phyloP scores from a whole-genome alignment of 495 filamentous ascomycete species.

The Evernia prunastri region DNA sequence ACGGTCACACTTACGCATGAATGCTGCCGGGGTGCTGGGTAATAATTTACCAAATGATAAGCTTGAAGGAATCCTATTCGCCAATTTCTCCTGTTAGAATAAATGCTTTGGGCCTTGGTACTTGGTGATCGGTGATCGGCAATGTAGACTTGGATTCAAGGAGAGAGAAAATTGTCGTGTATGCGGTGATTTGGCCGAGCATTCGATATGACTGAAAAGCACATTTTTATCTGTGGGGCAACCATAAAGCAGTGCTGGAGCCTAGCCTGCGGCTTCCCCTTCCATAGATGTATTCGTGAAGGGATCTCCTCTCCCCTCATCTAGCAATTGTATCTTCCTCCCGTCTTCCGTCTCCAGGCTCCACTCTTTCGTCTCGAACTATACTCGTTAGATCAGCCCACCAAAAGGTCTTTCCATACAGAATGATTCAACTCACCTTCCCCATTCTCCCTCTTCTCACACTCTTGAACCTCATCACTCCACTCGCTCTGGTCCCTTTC shows the following conservation, averaged over 20 bases:
- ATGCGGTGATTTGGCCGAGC: too few relatives aligned
- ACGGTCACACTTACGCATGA: too few relatives aligned
- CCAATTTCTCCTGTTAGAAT: too few relatives aligned
- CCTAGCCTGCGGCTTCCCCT: neutral
- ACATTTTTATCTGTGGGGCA: neutral
- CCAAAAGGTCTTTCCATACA: neutral
- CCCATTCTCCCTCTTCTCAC: slow-evolving; percentile 65
- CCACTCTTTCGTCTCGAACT: slow-evolving; percentile 75
- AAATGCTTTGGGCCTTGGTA: too few relatives aligned
- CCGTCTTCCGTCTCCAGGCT: slow-evolving; percentile 62
- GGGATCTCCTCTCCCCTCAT: slow-evolving; percentile 32
- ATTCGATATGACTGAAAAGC: neutral
- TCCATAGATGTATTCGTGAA: slow-evolving; percentile 20
- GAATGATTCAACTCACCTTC: slow-evolving; percentile 48
- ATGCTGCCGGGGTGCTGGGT: too few relatives aligned
- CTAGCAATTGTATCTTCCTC: slow-evolving; percentile 57
- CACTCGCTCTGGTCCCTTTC: slow-evolving; percentile 67
- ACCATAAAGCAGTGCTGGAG: neutral
- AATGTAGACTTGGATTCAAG: too few relatives aligned
- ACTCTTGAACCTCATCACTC: slow-evolving; percentile 76
- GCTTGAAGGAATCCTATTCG: too few relatives aligned
- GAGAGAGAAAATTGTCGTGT: too few relatives aligned
- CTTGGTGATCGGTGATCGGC: too few relatives aligned
- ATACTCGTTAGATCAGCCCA: slow-evolving; percentile 5
- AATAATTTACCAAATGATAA: too few relatives aligned